Evolutionary conservation across 2,329 filamentous ascomycete species (phyloP).

Genomic region (Colletotrichum sp.): DNA sequence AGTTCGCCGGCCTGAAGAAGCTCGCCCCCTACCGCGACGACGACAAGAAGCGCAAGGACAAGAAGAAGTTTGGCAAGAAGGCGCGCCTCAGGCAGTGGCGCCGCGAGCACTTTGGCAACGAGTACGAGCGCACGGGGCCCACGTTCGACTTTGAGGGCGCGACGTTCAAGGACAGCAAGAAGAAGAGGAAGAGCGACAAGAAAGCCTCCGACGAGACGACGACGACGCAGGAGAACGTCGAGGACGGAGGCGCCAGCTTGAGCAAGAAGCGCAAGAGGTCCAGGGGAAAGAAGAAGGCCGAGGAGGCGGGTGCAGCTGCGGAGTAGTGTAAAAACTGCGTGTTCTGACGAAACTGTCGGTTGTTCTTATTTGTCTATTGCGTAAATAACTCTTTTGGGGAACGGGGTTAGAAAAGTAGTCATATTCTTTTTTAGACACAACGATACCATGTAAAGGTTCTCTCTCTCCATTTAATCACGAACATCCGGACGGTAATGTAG

Average conservation of each 20-base stretch:
- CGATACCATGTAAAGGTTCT: conserved; percentile 13
- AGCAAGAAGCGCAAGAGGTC: conserved; percentile 59
- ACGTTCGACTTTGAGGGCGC: conserved; percentile 60
- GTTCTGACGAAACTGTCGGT: neutral
- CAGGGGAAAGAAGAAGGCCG: conserved; percentile 45
- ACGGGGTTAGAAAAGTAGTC: conserved; percentile 7
- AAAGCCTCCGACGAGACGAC: conserved; percentile 22
- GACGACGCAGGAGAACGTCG: conserved; percentile 27
- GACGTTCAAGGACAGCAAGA: conserved; percentile 23
- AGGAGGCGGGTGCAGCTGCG: conserved; percentile 27
- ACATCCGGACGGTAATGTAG: neutral
- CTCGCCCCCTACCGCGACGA: conserved; percentile 86
- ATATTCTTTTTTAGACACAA: conserved; percentile 6
- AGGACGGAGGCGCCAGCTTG: conserved; percentile 30
- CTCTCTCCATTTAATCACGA: neutral
- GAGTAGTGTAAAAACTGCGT: neutral
- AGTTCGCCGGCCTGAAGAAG: conserved; percentile 94
- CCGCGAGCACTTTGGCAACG: conserved; percentile 64
- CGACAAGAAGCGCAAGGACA: conserved; percentile 88
- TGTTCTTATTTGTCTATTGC: neutral
- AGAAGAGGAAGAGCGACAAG: conserved; percentile 12
- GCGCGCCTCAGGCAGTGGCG: conserved; percentile 88
- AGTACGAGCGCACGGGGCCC: conserved; percentile 61
- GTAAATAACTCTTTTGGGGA: neutral
- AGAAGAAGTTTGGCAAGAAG: conserved; percentile 91